A percentile compares a stretch with the other conserved stretches of the same genome.
phyloP scores from a whole-genome alignment of 768 basidiomycete species.

The Leccinum boreale region DNA sequence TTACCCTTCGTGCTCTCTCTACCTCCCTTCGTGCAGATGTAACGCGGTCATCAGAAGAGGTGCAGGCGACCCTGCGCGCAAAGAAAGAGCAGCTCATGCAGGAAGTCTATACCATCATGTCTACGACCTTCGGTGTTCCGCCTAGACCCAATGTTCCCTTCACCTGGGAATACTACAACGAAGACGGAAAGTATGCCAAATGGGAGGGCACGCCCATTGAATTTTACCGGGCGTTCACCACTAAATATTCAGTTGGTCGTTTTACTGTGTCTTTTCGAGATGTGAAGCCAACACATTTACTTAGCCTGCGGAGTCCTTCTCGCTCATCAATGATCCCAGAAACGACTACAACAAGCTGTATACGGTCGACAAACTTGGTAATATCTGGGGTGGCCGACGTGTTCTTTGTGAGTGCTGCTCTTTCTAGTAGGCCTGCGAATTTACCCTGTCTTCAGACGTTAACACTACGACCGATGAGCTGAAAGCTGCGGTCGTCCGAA shows the following conservation, averaged over 20 bases:
- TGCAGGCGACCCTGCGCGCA: constrained; percentile 57
- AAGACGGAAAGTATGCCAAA: constrained; percentile 65
- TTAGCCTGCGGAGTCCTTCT: constrained; percentile 76
- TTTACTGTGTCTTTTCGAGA: neutral
- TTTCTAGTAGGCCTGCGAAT: neutral
- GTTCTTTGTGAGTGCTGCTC: constrained; percentile 63
- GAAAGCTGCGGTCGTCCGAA: constrained; percentile 78
- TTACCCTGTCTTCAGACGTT: constrained; percentile 54
- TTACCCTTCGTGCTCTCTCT: constrained; percentile 69
- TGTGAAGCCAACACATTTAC: neutral
- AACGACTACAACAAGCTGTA: constrained; percentile 81
- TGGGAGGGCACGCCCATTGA: constrained; percentile 83
- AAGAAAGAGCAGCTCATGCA: constrained; percentile 85
- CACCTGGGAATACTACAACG: constrained; percentile 86
- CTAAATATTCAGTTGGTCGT: constrained; percentile 49
- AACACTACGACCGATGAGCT: constrained; percentile 82
- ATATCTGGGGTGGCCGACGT: constrained; percentile 83
- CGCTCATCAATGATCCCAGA: constrained; percentile 92
- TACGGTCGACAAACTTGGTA: constrained; percentile 90
- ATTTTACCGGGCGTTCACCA: constrained; percentile 67
- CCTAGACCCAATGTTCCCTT: constrained; percentile 70
- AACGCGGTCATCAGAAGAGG: constrained; percentile 42
- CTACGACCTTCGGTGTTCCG: constrained; percentile 82
- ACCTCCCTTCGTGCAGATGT: constrained; percentile 48
- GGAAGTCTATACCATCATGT: constrained; percentile 82